A percentile compares a stretch with the other conserved stretches of the same genome.
Conservation (phyloP, 208 protist genomes). For the Acanthamoeba lenticulata region DNA sequence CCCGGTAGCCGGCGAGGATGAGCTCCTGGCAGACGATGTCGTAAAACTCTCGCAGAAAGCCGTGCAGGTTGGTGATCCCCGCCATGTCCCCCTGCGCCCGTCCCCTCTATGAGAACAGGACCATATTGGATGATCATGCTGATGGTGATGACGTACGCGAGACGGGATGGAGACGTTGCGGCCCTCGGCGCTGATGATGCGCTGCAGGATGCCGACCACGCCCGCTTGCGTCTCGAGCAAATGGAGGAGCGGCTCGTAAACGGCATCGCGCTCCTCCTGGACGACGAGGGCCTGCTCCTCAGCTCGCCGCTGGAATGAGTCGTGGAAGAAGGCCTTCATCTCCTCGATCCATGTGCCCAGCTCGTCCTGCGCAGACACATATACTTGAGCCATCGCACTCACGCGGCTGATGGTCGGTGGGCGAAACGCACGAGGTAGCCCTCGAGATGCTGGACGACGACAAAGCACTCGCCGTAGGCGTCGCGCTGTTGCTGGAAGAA, state of each 20-base stretch:
- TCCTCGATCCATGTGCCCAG: neutral
- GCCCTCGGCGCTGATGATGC: neutral
- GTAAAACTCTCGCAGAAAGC: neutral
- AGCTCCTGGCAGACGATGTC: constrained; percentile 1
- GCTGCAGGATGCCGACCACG: neutral
- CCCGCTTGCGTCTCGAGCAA: neutral
- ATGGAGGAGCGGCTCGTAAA: neutral
- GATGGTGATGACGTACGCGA: neutral
- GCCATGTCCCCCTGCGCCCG: neutral
- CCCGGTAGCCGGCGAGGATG: neutral
- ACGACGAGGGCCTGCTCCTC: neutral
- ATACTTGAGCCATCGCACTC: no score
- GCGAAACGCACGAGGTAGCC: neutral
- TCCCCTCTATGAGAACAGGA: no score
- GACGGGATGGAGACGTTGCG: neutral
- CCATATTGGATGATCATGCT: no score
- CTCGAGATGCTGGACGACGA: neutral
- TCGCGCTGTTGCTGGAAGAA: constrained; percentile 25
- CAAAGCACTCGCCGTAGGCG: neutral
- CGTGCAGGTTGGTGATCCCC: neutral
- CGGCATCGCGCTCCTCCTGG: neutral
- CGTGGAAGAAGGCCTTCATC: constrained; percentile 1
- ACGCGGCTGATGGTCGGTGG: no score
- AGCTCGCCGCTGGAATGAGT: neutral
- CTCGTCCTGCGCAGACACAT: neutral